phyloP scores from a whole-genome alignment of 1,139 yeast genomes.

The Taphrina sp. region DNA sequence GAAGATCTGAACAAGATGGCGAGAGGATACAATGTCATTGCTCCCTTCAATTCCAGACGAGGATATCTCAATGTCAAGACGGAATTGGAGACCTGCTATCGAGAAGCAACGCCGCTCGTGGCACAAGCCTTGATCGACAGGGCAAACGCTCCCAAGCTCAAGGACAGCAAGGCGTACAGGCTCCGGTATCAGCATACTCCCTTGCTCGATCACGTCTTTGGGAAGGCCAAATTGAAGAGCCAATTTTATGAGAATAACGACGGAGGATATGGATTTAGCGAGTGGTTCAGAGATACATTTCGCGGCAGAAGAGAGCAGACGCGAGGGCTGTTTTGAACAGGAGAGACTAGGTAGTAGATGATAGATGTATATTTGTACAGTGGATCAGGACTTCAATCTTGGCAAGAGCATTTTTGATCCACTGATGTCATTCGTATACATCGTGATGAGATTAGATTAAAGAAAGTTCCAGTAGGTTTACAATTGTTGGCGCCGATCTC shows the following conservation, averaged over 20 bases:
- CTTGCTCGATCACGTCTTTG: conserved; percentile 22
- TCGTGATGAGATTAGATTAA: too few relatives aligned
- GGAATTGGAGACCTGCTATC: conserved; percentile 52
- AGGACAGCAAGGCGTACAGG: conserved; percentile 17
- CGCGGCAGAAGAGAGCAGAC: conserved; percentile 10
- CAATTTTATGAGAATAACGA: conserved; percentile 24
- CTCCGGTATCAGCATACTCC: conserved; percentile 18
- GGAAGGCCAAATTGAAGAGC: conserved; percentile 15
- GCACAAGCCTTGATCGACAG: conserved; percentile 12
- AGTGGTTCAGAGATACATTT: conserved; percentile 26
- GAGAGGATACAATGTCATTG: conserved; percentile 72
- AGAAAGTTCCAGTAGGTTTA: too few relatives aligned
- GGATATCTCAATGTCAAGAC: conserved; percentile 55
- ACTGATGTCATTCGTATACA: too few relatives aligned
- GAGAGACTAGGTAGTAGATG: background rate
- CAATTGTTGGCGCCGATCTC: too few relatives aligned
- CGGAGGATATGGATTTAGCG: conserved; percentile 19
- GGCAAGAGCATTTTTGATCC: too few relatives aligned
- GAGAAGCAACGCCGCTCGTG: conserved; percentile 40
- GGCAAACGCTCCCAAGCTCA: conserved; percentile 26
- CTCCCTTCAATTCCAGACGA: conserved; percentile 72
- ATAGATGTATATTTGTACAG: too few relatives aligned
- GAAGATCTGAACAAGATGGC: conserved; percentile 56
- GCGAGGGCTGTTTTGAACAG: conserved; percentile 1
- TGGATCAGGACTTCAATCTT: too few relatives aligned